A percentile compares a stretch with the other conserved stretches of the same genome.
Conservation (phyloP, 1,139 yeast genomes). For the Suhomyces yuchorum region DNA sequence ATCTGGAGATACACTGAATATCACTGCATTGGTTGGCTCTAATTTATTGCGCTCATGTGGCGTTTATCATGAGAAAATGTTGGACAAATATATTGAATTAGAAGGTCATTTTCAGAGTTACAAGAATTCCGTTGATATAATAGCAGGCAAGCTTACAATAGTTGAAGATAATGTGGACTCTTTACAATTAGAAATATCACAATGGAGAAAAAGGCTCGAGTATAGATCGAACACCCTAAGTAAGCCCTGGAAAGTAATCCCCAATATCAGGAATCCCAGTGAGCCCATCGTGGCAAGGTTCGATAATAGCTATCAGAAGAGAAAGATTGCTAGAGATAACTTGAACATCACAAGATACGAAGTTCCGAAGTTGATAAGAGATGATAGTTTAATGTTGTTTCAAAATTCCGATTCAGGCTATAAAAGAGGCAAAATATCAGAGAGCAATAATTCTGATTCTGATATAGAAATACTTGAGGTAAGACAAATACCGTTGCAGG, state of each 20-base stretch:
- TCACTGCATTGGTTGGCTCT: conserved; percentile 17
- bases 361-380: conserved; percentile 5
- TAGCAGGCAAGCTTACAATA: conserved; percentile 1
- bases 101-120: conserved; percentile 9
- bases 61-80: conserved; percentile 8
- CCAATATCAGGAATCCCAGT: background rate
- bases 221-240: conserved; percentile 22
- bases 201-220: conserved; percentile 37
- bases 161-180: background rate
- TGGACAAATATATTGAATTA: conserved; percentile 16
- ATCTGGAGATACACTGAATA: conserved; percentile 21
- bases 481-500: conserved; percentile 18
- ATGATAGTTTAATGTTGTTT: conserved; percentile 9
- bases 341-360: conserved; percentile 1
- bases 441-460: background rate
- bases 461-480: conserved; percentile 21
- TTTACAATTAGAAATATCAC: conserved; percentile 9
- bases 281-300: background rate
- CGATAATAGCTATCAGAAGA: conserved; percentile 4
- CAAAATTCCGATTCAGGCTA: background rate
- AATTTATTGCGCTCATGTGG: conserved; percentile 18
- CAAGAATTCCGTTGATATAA: conserved; percentile 7
- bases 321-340: conserved; percentile 1
- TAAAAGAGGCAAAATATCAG: background rate
- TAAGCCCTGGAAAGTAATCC: conserved; percentile 29